Evolutionary conservation across 306 rosid species (phyloP), one percentile per base, ranked within the genome.

Genomic region (Acacia melanoxylon): DNA sequence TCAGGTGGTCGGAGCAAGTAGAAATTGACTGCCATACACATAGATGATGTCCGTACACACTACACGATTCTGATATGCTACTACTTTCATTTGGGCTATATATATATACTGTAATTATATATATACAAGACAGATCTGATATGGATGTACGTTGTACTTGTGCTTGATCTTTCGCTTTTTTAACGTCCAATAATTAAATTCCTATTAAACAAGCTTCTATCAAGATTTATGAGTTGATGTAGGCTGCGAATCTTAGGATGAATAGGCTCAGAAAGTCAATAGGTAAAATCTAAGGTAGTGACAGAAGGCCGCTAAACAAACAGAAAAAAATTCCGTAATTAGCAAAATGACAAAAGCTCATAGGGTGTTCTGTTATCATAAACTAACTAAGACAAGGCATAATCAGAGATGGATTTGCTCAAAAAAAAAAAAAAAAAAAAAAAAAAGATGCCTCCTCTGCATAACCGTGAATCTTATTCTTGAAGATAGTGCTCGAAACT

Each of bases 381-480:
- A 20, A 10, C 73, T 46, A 46, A 46, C 5, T 31, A 74, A 59
- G 82, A 79, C 63, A 61, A 25, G 74, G 75, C 66, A 52, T 19
- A 61, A 44, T 33, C 72, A 75, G 58, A 63, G 40, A 54, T 49
- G 12, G 80, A 72, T 80, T 65, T 80, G 42, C 42, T 37, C 61
- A 59, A 14, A 1, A 0, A 10, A 48, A 48, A 1, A 0, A 10
- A 48, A 48, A 1, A 48, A 51, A 48, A 49, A 49, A 52, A 19
- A 54, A 20, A 81, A 75, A 65, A 75, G 49, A 79, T 85, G 83
- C 85, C 31, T 52, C 54, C 54, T 37, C 35, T 63, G 63, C 81
- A 80, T 72, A 65, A 81, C 17, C 78, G 51, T 82, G 85, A 85
- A 85, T 85, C 85, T 85, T 87, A 82, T 87, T 82, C 88, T 61